phyloP scores from a whole-genome alignment of 1,284 basidiomycete genomes.

The Cryptococcus wingfieldii region DNA sequence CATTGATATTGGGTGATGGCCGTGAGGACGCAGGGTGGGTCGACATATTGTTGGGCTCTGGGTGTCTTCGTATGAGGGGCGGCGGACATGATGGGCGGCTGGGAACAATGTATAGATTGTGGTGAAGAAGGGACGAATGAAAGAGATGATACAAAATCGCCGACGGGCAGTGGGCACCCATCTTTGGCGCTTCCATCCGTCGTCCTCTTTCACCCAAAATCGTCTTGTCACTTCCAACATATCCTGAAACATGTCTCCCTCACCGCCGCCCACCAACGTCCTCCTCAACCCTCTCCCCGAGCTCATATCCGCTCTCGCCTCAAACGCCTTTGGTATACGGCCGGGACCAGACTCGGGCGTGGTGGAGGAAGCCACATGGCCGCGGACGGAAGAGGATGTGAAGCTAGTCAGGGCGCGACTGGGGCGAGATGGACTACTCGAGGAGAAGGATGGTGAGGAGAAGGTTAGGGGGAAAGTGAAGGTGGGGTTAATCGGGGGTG shows the following conservation, averaged over 20 bases:
- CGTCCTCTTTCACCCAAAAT: not conserved
- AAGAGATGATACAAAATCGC: not conserved
- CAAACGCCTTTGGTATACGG: conserved; percentile 33
- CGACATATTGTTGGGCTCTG: not conserved
- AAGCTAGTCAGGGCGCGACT: conserved; percentile 11
- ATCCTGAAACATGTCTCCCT: not conserved
- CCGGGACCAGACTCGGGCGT: conserved; percentile 9
- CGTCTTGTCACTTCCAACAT: too few relatives aligned
- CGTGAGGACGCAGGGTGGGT: conserved; percentile 26
- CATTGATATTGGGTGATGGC: conserved; percentile 37
- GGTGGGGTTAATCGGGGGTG: conserved; percentile 19
- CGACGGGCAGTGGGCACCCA: not conserved
- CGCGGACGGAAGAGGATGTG: conserved; percentile 23
- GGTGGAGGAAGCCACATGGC: conserved; percentile 24
- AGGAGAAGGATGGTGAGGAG: conserved; percentile 5
- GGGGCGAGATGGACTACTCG: not conserved
- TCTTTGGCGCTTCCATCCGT: too few relatives aligned
- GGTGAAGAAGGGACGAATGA: not conserved
- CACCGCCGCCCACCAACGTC: conserved; percentile 21
- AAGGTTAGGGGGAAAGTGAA: conserved; percentile 22
- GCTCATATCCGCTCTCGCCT: conserved; percentile 25
- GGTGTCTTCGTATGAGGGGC: not conserved
- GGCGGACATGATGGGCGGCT: not conserved
- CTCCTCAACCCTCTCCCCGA: conserved; percentile 38
- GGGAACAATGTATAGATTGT: not conserved